These are phyloP conservation scores for Ceratocystis colombiana DNA, from an alignment of 2,329 filamentous ascomycete genomes.

Conservation along the genomic window DNA sequence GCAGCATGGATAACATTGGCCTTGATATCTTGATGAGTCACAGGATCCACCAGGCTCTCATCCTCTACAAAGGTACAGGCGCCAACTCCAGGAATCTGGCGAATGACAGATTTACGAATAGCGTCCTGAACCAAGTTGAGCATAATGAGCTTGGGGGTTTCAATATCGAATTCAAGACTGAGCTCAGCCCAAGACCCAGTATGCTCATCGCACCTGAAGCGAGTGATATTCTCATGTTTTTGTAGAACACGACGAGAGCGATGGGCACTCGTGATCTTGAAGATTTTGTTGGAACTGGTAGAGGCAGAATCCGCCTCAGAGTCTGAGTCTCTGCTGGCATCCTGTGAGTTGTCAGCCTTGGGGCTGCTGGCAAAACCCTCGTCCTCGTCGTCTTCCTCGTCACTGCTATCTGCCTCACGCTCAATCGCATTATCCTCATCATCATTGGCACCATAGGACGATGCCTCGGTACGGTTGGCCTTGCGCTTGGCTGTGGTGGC, in stretches of 20 bases:
- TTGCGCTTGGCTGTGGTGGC: constrained; percentile 63
- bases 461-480: constrained; percentile 67
- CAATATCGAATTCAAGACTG: constrained; percentile 69
- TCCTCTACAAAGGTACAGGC: constrained; percentile 57
- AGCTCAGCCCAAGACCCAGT: constrained; percentile 67
- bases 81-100: constrained; percentile 70
- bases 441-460: constrained; percentile 86
- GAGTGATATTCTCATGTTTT: constrained; percentile 55
- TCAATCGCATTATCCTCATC: constrained; percentile 77
- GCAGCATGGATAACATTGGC: constrained; percentile 60
- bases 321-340: constrained; percentile 31
- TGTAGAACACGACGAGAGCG: constrained; percentile 56
- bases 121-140: constrained; percentile 79
- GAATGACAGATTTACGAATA: constrained; percentile 68
- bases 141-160: constrained; percentile 83
- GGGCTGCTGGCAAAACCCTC: constrained; percentile 44
- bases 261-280: constrained; percentile 27
- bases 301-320: constrained; percentile 23
- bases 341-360: constrained; percentile 25
- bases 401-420: constrained; percentile 44
- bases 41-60: constrained; percentile 43
- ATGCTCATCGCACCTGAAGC: constrained; percentile 69
- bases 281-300: constrained; percentile 30
- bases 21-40: constrained; percentile 41
- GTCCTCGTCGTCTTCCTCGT: constrained; percentile 45